Base-by-base conservation (phyloP, 257 asterid species). In the Fraxinus cuspidata region DNA sequence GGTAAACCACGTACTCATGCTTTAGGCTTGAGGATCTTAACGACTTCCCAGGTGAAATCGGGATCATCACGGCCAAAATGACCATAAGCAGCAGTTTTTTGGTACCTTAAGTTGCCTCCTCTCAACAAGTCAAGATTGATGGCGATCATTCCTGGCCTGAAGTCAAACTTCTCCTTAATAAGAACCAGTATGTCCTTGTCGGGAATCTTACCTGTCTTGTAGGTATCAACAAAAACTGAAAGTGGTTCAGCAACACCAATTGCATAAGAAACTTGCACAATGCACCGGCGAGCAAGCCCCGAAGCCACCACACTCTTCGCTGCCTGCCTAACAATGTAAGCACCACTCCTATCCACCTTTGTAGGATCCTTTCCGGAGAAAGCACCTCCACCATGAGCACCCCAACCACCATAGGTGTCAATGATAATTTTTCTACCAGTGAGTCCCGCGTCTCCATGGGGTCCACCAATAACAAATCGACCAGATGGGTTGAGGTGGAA, bases 211-310 rank as follows among this genome's bases (percentile, higher is more conserved):
- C 96, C 96, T 0, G 96, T 90, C 86, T 86, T 86, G 84, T 84
- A 89, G 11, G 93, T 85, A 72, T 90, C 93, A 58, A 89, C 93
- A 71, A 88, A 87, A 68, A 90, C 92, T 0, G 96, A 90, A 0
- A 90, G 87, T 40, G 96, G 96, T 78, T 90, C 96, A 0, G 96
- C 90, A n/a, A 90, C 88, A 63, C 96, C 96, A 38, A 90, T 90
- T 3, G 96, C 96, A 35, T 90, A 90, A 1, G 93, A 88, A 28
- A 90, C 90, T 42, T 90, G 96, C 73, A 90, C 92, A 19, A 90
- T 90, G 78, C 96, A 90, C 9, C 96, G 82, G 16, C 93, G 88
- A 0, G 96, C 96, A 49, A 90, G 93, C 29, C 96, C 96, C 1
- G 96, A 86, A 3, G 96, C 92, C 34, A 90, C 92, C 8, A 90